Percentiles rank a stretch among this genome's conserved stretches.
phyloP scores from a whole-genome alignment of 345 rosid genomes.

The Rhizophora mangle region DNA sequence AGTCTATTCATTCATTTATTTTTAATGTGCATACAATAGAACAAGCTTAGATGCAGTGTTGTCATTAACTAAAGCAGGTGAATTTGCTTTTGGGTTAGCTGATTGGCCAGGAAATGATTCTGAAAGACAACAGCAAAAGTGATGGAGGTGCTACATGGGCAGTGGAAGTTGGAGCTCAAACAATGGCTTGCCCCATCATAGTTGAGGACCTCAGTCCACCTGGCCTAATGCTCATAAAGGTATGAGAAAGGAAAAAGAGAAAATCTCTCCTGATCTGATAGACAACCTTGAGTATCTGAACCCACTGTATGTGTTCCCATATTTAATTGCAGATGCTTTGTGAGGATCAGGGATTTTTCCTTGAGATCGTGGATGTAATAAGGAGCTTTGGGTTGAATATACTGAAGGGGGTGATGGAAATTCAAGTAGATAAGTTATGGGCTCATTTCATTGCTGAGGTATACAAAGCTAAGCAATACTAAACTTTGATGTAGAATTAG shows the following conservation, averaged over 20 bases:
- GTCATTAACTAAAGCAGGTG: conserved; percentile 9
- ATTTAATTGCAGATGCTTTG: conserved; percentile 63
- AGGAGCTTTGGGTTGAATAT: conserved; percentile 71
- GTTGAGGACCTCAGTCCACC: conserved; percentile 71
- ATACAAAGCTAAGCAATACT: conserved; percentile 3
- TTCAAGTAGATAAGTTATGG: conserved; percentile 63
- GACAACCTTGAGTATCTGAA: background rate
- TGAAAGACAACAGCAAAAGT: conserved; percentile 26
- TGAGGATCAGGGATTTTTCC: conserved; percentile 64
- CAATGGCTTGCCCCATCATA: conserved; percentile 66
- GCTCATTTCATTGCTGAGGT: conserved; percentile 85
- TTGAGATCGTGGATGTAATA: conserved; percentile 76
- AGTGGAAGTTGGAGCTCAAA: conserved; percentile 64
- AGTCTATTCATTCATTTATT: background rate
- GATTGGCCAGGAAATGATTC: conserved; percentile 32
- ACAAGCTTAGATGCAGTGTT: conserved; percentile 8
- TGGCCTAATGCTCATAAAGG: conserved; percentile 92
- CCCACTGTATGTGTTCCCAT: background rate
- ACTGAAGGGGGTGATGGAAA: conserved; percentile 79
- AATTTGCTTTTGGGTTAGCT: conserved; percentile 29
- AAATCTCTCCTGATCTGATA: background rate
- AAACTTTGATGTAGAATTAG: background rate
- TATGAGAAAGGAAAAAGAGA: conserved; percentile 18
- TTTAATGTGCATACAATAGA: background rate
- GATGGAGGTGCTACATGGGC: conserved; percentile 80